Percentiles rank a stretch among this genome's conserved stretches.
Evolutionary conservation across 2,329 filamentous ascomycete species (phyloP).

Genomic region (Penicillium expansum): DNA sequence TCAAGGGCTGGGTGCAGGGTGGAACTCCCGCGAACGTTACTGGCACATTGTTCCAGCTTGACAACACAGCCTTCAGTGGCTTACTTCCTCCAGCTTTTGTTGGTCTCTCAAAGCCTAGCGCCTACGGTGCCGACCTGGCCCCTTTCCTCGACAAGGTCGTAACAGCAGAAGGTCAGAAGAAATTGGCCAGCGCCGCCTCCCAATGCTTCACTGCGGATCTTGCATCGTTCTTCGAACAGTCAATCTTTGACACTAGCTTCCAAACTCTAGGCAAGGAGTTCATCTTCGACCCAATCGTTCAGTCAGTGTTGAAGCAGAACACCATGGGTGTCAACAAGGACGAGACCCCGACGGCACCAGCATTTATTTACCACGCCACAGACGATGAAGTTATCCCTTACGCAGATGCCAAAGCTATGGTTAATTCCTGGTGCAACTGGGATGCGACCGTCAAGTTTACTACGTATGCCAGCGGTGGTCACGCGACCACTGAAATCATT

Average conservation of each 20-base stretch:
- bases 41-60: conserved; percentile 22
- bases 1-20: conserved; percentile 36
- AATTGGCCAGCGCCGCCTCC: conserved; percentile 14
- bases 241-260: conserved; percentile 22
- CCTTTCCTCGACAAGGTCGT: conserved; percentile 22
- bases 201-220: conserved; percentile 22
- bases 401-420: conserved; percentile 16
- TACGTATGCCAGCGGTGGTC: conserved; percentile 24
- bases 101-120: conserved; percentile 23
- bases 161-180: conserved; percentile 17
- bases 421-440: conserved; percentile 23
- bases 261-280: conserved; percentile 21
- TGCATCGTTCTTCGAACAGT: conserved; percentile 17
- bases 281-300: conserved; percentile 15
- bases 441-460: conserved; percentile 27
- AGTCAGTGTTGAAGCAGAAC: conserved; percentile 16
- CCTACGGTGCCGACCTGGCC: conserved; percentile 24
- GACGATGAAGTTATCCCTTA: conserved; percentile 30
- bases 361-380: conserved; percentile 28
- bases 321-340: conserved; percentile 19
- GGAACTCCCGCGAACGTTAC: conserved; percentile 31
- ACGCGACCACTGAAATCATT: conserved; percentile 26
- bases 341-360: conserved; percentile 26
- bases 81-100: conserved; percentile 26
- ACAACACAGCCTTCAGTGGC: conserved; percentile 25